These are phyloP conservation scores for Kodamaea alishanica DNA, from an alignment of 1,139 yeast genomes.

Conservation along the genomic window DNA sequence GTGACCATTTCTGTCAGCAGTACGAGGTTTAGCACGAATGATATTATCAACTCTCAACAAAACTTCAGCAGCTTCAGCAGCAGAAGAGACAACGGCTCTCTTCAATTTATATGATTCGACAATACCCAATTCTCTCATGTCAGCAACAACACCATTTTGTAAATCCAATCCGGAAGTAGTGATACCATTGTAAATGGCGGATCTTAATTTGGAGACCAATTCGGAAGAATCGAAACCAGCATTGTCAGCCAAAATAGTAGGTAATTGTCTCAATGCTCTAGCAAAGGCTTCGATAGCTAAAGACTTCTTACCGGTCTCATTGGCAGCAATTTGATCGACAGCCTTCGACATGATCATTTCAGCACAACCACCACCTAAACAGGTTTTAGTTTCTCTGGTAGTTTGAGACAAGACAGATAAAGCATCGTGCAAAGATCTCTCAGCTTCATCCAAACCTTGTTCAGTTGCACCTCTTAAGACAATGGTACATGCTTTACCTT, in stretches of 20 bases:
- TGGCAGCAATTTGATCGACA: conserved; percentile 92
- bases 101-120: conserved; percentile 91
- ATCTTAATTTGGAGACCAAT: conserved; percentile 82
- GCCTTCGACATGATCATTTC: conserved; percentile 99
- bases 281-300: conserved; percentile 95
- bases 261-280: conserved; percentile 88
- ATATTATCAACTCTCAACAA: conserved; percentile 92
- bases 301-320: conserved; percentile 89
- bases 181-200: conserved; percentile 91
- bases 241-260: conserved; percentile 92
- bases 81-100: conserved; percentile 92
- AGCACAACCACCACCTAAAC: conserved; percentile 96
- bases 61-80: conserved; percentile 96
- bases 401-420: conserved; percentile 93
- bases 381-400: conserved; percentile 89
- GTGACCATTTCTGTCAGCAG: conserved; percentile 73
- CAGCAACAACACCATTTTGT: conserved; percentile 78
- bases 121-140: conserved; percentile 90
- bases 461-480: conserved; percentile 97
- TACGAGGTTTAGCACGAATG: conserved; percentile 94
- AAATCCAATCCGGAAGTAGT: conserved; percentile 88
- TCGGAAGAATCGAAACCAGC: conserved; percentile 97
- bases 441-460: conserved; percentile 94
- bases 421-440: conserved; percentile 96
- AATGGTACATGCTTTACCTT: conserved; percentile 95